Conservation (phyloP, 768 basidiomycete genomes). For the Tulasnella sp. region DNA sequence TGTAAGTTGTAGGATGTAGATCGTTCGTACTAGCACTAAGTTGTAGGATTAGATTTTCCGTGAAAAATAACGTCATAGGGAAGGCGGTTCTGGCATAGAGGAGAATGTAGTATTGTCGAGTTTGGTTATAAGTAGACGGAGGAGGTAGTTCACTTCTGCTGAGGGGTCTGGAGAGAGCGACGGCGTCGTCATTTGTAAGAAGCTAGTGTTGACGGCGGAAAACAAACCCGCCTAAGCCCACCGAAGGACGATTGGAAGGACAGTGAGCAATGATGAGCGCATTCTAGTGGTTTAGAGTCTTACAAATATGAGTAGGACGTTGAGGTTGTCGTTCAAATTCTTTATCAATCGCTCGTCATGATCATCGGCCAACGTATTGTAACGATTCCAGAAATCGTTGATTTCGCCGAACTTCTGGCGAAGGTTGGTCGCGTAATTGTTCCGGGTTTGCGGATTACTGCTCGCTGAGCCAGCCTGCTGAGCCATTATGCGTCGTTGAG, state of each 20-base stretch:
- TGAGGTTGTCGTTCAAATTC: background rate
- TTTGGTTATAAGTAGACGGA: background rate
- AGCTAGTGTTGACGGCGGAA: constrained; percentile 29
- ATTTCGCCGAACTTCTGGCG: constrained; percentile 12
- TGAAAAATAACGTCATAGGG: too few relatives aligned
- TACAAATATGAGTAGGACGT: constrained; percentile 12
- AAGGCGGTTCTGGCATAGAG: background rate
- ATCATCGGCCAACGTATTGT: background rate
- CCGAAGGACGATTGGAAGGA: background rate
- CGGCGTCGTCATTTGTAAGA: too few relatives aligned
- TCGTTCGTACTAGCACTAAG: too few relatives aligned
- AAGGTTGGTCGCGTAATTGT: background rate
- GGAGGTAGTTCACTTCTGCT: too few relatives aligned
- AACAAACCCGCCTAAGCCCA: constrained; percentile 18
- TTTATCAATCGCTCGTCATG: background rate
- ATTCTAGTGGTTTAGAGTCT: background rate
- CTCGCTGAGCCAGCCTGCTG: too few relatives aligned
- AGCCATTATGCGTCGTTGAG: too few relatives aligned
- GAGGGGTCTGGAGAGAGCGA: too few relatives aligned
- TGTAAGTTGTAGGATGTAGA: too few relatives aligned
- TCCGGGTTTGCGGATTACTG: background rate
- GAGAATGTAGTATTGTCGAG: background rate
- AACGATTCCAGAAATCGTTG: background rate
- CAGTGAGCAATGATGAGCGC: background rate
- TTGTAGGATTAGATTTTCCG: too few relatives aligned